These are phyloP conservation scores for Marchantia polymorpha DNA, from an alignment of 225 moss, liverwort and hornwort genomes.

Conservation along the genomic window DNA sequence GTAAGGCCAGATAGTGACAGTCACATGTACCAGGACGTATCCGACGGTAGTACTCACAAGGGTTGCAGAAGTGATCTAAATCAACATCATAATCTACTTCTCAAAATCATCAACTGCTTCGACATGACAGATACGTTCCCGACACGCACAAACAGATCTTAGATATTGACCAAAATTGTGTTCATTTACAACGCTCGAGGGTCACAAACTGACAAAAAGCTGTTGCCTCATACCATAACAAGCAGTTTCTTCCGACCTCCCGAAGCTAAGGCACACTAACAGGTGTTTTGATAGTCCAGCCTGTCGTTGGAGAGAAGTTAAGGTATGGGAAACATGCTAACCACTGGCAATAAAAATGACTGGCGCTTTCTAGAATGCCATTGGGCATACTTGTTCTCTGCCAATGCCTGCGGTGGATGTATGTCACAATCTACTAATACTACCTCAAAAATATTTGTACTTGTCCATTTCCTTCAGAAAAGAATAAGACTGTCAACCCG, in stretches of 20 bases:
- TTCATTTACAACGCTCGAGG: conserved; percentile 10
- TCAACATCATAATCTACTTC: neutral
- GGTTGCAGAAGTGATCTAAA: neutral
- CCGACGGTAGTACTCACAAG: neutral
- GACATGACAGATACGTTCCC: neutral
- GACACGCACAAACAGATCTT: neutral
- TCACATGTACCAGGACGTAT: neutral
- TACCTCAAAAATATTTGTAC: neutral
- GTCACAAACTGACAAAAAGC: neutral
- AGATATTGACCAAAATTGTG: conserved; percentile 11
- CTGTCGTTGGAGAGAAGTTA: neutral
- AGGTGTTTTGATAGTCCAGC: neutral
- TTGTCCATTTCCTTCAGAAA: conserved; percentile 1
- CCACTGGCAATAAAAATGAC: neutral
- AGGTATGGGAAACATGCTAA: neutral
- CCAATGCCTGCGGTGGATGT: neutral
- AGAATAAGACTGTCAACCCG: neutral
- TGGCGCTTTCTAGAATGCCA: neutral
- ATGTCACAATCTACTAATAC: neutral
- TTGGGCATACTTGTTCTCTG: neutral
- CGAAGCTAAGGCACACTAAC: neutral
- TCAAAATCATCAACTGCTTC: neutral
- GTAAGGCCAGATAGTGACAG: neutral
- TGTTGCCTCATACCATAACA: neutral
- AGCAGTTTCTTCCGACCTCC: neutral